phyloP scores from a whole-genome alignment of 139 green algal genomes.

The Chlamydomonas incerta region DNA sequence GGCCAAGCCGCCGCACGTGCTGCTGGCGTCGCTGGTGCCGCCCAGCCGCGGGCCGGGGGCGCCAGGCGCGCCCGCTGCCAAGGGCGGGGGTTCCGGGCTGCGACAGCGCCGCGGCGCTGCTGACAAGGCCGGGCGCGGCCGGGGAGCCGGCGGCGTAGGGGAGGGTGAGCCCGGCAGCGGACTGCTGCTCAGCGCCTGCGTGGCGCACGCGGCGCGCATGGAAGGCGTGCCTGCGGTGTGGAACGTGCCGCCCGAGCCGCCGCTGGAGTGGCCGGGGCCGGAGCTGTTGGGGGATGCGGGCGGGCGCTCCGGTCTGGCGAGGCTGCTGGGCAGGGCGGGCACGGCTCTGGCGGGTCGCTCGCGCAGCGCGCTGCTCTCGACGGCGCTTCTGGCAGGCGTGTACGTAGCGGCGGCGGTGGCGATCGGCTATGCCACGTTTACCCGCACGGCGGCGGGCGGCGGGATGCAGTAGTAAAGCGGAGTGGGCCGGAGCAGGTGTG shows the following conservation, averaged over 20 bases:
- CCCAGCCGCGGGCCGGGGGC: not conserved
- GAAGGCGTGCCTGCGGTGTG: not conserved
- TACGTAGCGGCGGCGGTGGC: constrained; percentile 41
- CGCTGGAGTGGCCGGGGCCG: constrained; percentile 9
- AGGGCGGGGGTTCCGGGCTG: not conserved
- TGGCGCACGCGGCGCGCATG: constrained; percentile 31
- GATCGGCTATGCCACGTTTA: constrained; percentile 17
- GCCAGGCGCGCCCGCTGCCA: too few species aligned
- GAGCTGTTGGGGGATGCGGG: not conserved
- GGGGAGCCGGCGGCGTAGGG: not conserved
- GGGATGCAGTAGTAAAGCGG: too few species aligned
- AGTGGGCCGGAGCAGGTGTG: too few species aligned
- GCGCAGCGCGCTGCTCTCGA: not conserved
- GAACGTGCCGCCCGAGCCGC: not conserved
- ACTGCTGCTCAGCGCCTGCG: constrained; percentile 4
- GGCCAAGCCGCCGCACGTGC: constrained; percentile 8
- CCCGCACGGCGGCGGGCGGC: not conserved
- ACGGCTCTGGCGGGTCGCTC: not conserved
- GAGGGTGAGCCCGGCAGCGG: too few species aligned
- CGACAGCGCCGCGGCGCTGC: not conserved
- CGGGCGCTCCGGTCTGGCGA: not conserved
- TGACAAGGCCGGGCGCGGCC: not conserved
- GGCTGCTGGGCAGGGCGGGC: not conserved
- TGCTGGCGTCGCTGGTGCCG: not conserved
- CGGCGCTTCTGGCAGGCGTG: constrained; percentile 12